Evolutionary conservation across 2,329 filamentous ascomycete genomes (phyloP), one percentile per base, ranked within the genome.

Genomic region (Decorospora gaudefroyi): DNA sequence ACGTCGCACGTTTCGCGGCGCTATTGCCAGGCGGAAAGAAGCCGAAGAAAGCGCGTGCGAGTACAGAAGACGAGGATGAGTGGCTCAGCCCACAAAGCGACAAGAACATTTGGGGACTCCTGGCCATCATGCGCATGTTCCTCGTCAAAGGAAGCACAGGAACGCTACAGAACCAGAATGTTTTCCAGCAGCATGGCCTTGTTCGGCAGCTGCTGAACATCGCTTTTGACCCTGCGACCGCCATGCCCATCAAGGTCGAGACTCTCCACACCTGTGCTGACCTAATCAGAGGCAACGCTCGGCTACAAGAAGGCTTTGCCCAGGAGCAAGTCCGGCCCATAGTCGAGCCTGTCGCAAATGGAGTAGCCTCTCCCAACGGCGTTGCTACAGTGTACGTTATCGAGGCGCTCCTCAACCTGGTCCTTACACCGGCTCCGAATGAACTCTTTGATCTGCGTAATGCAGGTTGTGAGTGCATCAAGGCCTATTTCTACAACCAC

Each of bases 401-500:
- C 61, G 92, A 97, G 69, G 93, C 89, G 1, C 76, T 99, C 12
- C 77, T 99, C 33, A 90, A 96, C 57, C 75, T 96, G 29, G 85
- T 87, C 0, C 76, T 99, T 6, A 84, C 84, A 42, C 76, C 86
- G 15, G 79, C 85, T 19, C 75, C 84, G 0, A 72, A 82, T 13
- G 79, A 84, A 38, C 78, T 87, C 23, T 87, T 96, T 56, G 86
- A 95, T 68, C 77, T 92, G 25, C 85, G 93, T 16, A 81, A 90
- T 62, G 88, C 92, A 13, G 90, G 89, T 15, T 93, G 88, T 66
- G 86, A 92, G 59, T 95, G 92, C 62, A 82, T 99, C 49, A 91
- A 96, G 69, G 90, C 93, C 2, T 99, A 99, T 69, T 90, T 96
- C 60, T 84, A 82, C 59, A 84, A 86, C 31, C 91, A 97, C 67